Percentiles rank a stretch among this genome's conserved stretches.
These are phyloP conservation scores for Tylopilus sp. DNA, from an alignment of 1,284 basidiomycete species.

Conservation along the genomic window DNA sequence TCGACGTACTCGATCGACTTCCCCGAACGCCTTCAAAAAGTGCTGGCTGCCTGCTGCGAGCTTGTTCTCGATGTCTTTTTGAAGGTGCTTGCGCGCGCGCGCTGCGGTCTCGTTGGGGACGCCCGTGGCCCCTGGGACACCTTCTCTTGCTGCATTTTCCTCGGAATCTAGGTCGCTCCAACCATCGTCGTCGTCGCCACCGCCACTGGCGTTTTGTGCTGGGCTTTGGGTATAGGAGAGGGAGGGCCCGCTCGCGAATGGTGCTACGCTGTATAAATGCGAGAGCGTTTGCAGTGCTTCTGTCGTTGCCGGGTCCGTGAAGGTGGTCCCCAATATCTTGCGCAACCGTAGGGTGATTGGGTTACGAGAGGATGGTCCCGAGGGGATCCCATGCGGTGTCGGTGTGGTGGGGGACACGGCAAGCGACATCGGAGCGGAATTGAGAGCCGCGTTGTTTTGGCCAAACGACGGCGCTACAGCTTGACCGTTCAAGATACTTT, in stretches of 20 bases:
- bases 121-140: conserved; percentile 12
- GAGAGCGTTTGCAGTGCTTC: conserved; percentile 83
- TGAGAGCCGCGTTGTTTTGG: too few relatives aligned
- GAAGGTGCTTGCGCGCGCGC: conserved; percentile 70
- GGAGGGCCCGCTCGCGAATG: conserved; percentile 1
- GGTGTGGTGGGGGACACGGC: too few relatives aligned
- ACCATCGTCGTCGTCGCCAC: conserved; percentile 36
- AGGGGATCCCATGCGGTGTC: too few relatives aligned
- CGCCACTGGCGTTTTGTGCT: conserved; percentile 22
- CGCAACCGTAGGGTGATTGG: conserved; percentile 81
- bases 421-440: too few relatives aligned
- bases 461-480: too few relatives aligned
- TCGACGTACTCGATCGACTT: conserved; percentile 77
- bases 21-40: conserved; percentile 78
- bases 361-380: conserved; percentile 37
- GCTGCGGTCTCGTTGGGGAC: conserved; percentile 54
- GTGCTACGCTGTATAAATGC: conserved; percentile 53
- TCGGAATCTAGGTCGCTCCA: conserved; percentile 26
- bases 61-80: conserved; percentile 75
- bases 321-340: conserved; percentile 81
- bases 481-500: too few relatives aligned
- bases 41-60: conserved; percentile 74
- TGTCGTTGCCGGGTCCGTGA: conserved; percentile 73
- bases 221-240: conserved; percentile 2
- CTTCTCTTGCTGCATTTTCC: conserved; percentile 7